phyloP scores from a whole-genome alignment of 2,329 filamentous ascomycete species.

The Anthostomella pinea region DNA sequence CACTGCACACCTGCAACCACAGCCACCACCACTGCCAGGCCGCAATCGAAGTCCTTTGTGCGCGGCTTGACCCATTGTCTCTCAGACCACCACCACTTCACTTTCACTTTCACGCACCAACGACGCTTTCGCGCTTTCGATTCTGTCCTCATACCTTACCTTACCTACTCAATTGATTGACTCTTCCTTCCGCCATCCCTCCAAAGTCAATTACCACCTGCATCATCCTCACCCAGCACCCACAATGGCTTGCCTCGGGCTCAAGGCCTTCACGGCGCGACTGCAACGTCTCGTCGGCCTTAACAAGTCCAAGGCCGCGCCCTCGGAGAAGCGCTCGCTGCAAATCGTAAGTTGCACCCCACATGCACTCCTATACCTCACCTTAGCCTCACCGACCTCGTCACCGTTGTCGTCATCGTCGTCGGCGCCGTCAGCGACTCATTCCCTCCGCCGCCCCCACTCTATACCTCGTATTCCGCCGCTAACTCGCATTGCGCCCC shows the following conservation, averaged over 20 bases:
- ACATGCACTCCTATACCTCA: conserved; percentile 1
- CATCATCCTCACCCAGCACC: conserved; percentile 6
- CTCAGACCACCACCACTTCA: too few relatives aligned
- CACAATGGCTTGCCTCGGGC: conserved; percentile 20
- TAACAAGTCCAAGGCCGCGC: conserved; percentile 18
- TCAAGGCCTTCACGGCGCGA: conserved; percentile 21
- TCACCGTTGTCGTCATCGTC: background rate
- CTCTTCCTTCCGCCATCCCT: background rate
- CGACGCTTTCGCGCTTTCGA: too few relatives aligned
- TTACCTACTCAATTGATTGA: conserved; percentile 1
- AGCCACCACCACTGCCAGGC: too few relatives aligned
- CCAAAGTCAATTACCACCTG: too few relatives aligned
- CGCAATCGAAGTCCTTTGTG: too few relatives aligned
- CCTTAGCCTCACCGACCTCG: background rate
- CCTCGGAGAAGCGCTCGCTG: conserved; percentile 22
- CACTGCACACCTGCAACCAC: too few relatives aligned
- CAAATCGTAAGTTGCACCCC: conserved; percentile 25
- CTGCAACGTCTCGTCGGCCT: conserved; percentile 24
- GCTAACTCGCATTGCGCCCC: background rate
- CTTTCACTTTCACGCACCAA: too few relatives aligned
- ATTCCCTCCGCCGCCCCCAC: conserved; percentile 6
- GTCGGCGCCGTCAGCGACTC: background rate
- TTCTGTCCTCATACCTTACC: too few relatives aligned
- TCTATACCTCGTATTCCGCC: conserved; percentile 20
- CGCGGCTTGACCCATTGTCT: too few relatives aligned